Percentiles rank a stretch among this genome's conserved stretches.
phyloP scores from a whole-genome alignment of 1,284 basidiomycete species.

The Marasmius fiardii region DNA sequence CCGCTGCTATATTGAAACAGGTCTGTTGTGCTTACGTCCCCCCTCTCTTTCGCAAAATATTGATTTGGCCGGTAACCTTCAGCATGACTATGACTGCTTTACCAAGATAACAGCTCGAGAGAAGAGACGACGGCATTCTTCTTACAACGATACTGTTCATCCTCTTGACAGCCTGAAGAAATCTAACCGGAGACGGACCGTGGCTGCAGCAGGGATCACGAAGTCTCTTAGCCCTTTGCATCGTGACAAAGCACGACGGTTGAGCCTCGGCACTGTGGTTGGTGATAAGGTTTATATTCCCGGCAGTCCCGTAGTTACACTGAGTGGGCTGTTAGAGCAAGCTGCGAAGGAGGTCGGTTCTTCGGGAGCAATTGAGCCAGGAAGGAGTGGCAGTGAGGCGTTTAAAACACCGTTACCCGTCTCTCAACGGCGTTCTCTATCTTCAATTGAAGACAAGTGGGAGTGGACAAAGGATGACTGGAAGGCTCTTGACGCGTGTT shows the following conservation, averaged over 20 bases:
- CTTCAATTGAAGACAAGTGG: constrained; percentile 13
- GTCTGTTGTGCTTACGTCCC: constrained; percentile 34
- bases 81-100: constrained; percentile 85
- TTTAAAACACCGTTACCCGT: constrained; percentile 8
- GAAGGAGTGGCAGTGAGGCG: constrained; percentile 8
- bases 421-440: neutral
- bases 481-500: constrained; percentile 72
- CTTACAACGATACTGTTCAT: constrained; percentile 16
- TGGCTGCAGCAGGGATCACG: constrained; percentile 7
- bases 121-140: neutral
- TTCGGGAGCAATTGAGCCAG: constrained; percentile 28
- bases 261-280: constrained; percentile 9
- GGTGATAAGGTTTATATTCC: constrained; percentile 52
- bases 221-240: constrained; percentile 15
- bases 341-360: constrained; percentile 40
- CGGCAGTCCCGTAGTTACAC: constrained; percentile 49
- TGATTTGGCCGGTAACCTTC: constrained; percentile 6
- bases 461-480: constrained; percentile 71
- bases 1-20: constrained; percentile 87
- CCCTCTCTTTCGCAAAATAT: constrained; percentile 8
- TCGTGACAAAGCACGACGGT: constrained; percentile 9
- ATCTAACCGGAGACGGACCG: constrained; percentile 17
- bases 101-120: constrained; percentile 39
- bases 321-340: constrained; percentile 54
- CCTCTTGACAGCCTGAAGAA: constrained; percentile 20